Evolutionary conservation across 2,329 filamentous ascomycete species (phyloP), one percentile per base, ranked within the genome.

Genomic region (Shiraia bambusicola): DNA sequence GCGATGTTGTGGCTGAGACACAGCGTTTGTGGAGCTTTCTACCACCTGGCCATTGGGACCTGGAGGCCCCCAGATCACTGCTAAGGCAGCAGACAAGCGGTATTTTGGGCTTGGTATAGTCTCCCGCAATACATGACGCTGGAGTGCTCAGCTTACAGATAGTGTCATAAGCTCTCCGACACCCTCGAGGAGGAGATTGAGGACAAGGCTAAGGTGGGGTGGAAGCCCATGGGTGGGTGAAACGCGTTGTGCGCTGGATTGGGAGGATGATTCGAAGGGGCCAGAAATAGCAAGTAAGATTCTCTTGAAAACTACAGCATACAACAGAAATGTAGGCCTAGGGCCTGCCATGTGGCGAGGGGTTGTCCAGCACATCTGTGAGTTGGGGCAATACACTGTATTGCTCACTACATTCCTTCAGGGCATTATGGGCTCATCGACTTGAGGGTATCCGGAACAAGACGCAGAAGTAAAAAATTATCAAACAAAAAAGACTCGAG

Each of bases 1-100:
- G 39, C 13, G 49, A 54, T 29, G 33, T 58, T 2, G 41, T 39
- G n/a, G 30, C 12, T 6, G 43, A 52, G 15, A 38, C 36, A 14
- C 50, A 53, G 32, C 37, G 39, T 1, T 36, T 58, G 2, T 54
- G 51, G 1, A 47, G 42, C 2, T 41, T n/a, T 13, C 35, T 60
- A 7, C 52, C 48, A n/a, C 52, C 50, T 8, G 49, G 59, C 19
- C 36, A 34, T 8, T 59, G 48, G 52, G 39, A 48, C 14, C 12
- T 26, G 4, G 27, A 34, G 1, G 10, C 16, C 10, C 30, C 16
- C 17, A 27, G 30, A 6, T 8, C 19, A 4, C 9, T 27, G 9
- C 19, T 52, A 14, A 30, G 43, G n/a, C 39, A 48, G 3, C 35
- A 39, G 12, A 8, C 25, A 3, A 53, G 38, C 36, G 53, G 49